These are phyloP conservation scores for Lyophyllum decastes DNA, from an alignment of 768 basidiomycete species.

Conservation along the genomic window DNA sequence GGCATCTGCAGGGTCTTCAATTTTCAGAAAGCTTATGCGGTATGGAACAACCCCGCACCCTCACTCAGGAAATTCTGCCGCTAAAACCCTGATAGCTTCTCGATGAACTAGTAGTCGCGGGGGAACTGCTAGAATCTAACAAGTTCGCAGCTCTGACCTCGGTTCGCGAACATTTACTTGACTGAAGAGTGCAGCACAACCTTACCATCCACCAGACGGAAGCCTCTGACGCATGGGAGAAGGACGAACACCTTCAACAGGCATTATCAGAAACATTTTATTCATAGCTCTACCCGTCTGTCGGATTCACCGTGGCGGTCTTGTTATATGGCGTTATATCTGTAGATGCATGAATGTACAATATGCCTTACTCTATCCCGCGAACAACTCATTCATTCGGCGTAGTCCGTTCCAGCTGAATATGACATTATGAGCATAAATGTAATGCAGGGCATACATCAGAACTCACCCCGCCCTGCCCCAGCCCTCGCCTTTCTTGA, in stretches of 20 bases:
- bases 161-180: constrained; percentile 18
- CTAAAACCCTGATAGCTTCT: constrained; percentile 55
- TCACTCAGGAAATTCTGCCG: not conserved
- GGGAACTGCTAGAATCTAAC: constrained; percentile 92
- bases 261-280: constrained; percentile 20
- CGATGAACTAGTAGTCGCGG: constrained; percentile 91
- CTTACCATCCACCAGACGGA: constrained; percentile 1
- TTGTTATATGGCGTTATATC: not conserved
- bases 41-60: constrained; percentile 27
- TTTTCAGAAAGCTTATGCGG: constrained; percentile 94
- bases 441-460: not conserved
- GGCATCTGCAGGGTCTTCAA: constrained; percentile 79
- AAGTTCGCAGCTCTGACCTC: constrained; percentile 60
- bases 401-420: constrained; percentile 59
- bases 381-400: constrained; percentile 49
- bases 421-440: not conserved
- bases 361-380: constrained; percentile 11
- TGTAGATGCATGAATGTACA: not conserved
- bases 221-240: constrained; percentile 19
- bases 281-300: not conserved
- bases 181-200: not conserved
- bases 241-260: constrained; percentile 19
- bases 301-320: not conserved
- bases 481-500: constrained; percentile 26
- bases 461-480: constrained; percentile 46